Base-by-base conservation (phyloP, 345 rosid genomes). In the Ceriops decandra region DNA sequence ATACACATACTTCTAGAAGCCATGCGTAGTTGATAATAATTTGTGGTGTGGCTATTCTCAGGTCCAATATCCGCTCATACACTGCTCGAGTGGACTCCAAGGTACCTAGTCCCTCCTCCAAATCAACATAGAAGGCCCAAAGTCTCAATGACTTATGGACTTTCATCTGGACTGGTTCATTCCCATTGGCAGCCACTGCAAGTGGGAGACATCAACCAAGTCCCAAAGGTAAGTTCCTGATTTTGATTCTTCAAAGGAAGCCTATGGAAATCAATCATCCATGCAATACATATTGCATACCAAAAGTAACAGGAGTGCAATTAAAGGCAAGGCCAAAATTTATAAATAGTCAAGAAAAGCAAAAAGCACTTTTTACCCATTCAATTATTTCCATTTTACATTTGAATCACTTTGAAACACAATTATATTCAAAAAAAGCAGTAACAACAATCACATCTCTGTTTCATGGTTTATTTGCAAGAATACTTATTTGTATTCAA, bases 11-110 rank as follows among this genome's bases (percentile, higher is more conserved):
- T 72, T 92, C 98, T 38, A 95, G 76, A 68, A 92, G 91, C 68
- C 74, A 83, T 22, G 99, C 92, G 71, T 88, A 95, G 71, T 91
- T 91, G 70, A 95, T 76, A 26, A 95, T 92, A 33, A 95, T 92
- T 76, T 95, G 99, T 24, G 99, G 98, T 6, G 98, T 95, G 56
- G 99, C 98, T 65, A 95, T 95, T 82, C 96, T 88, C 74, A 95
- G 60, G 80, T 92, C 97, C 80, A 95, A 70, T 77, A 95, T 95
- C 36, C 92, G 85, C 82, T 95, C 98, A 83, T 95, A 95, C 31
- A 90, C 97, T 22, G 85, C 92, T 65, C 93, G 86, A 15, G 99
- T 95, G 22, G 98, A 90, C 74, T 88, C 99, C 78, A 95, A 77
- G 24, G 88, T 85, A 57, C 96, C 99, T 69, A 95, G 74, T 64